Conservation (phyloP, 1,284 basidiomycete species). For the Caloboletus firmus region DNA sequence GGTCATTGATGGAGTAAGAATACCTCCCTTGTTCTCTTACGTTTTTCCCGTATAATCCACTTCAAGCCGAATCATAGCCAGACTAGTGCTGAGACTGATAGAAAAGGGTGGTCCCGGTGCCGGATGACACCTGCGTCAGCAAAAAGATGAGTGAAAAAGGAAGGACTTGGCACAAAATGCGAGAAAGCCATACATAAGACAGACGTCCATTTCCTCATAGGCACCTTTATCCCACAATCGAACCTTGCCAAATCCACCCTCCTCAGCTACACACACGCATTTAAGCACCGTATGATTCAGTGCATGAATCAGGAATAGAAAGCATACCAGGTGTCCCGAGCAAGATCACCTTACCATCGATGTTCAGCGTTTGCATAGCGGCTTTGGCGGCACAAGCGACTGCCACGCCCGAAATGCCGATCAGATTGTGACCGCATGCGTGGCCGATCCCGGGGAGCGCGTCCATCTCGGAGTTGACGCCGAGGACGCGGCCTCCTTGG, state of each 20-base stretch:
- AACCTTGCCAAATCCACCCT: conserved; percentile 72
- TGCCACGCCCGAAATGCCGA: conserved; percentile 72
- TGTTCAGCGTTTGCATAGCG: conserved; percentile 56
- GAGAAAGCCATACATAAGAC: conserved; percentile 53
- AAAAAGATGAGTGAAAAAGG: background rate
- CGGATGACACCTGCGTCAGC: conserved; percentile 54
- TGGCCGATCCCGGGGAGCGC: conserved; percentile 68
- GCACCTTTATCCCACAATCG: conserved; percentile 61
- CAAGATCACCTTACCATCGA: conserved; percentile 67
- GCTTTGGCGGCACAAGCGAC: conserved; percentile 62
- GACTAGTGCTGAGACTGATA: conserved; percentile 50
- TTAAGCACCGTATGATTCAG: background rate
- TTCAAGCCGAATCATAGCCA: conserved; percentile 51
- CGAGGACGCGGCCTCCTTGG: conserved; percentile 58
- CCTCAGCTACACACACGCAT: conserved; percentile 54
- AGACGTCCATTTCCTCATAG: conserved; percentile 68
- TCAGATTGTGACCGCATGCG: conserved; percentile 80
- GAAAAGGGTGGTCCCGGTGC: conserved; percentile 57
- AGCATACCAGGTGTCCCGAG: conserved; percentile 70
- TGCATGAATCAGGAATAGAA: background rate
- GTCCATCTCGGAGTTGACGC: conserved; percentile 76
- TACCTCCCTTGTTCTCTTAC: conserved; percentile 35
- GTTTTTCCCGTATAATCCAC: conserved; percentile 62
- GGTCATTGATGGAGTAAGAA: background rate
- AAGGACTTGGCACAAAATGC: background rate